Evolutionary conservation across 2,329 filamentous ascomycete species (phyloP), one percentile per base, ranked within the genome.

Genomic region (Colletotrichum euphorbiae): DNA sequence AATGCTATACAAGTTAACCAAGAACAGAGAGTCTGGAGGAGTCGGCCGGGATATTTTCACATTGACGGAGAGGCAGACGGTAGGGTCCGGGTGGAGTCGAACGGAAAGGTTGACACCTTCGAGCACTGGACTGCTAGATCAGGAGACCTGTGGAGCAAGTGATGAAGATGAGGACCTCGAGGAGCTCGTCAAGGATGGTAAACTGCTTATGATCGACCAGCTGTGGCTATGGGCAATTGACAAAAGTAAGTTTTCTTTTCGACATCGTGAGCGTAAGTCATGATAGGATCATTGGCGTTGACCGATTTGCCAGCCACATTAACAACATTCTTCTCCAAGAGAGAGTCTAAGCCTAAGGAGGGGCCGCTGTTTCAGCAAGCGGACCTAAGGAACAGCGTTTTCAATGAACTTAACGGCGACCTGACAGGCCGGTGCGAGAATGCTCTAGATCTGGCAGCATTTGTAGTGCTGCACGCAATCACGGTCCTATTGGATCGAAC

Each of bases 191-290:
- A 73, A 83, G 2, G 82, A 87, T 28, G 86, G 87, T 0, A 89
- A 90, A 43, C 81, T 88, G 3, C 75, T 91, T n/a, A 90, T 91
- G 87, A 86, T 91, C 0, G 89, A 91, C 66, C 88, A 91, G 72
- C 75, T 91, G 1, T 91, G 89, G 89, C 74, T 90, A 0, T 88
- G 85, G 85, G 83, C 81, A 0, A 80, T 88, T n/a, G 81, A 87
- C 62, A 83, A 79, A 15, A 83, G 84, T 86, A 73, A 77, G 83
- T 77, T 0, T 12, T 1, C 0, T 0, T 12, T 8, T 8, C 28
- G 28, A 28, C 7, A 28, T 8, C 28, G 7, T 28, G 13, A 9
- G 13, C 24, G 0, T 28, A 5, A 3, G 5, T 13, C 13, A 6
- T 9, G 6, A 3, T 24, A 7, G 24, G 21, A 31, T 28, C 21